Evolutionary conservation across 768 basidiomycete species (phyloP).

Genomic region (Russula ochroleuca): DNA sequence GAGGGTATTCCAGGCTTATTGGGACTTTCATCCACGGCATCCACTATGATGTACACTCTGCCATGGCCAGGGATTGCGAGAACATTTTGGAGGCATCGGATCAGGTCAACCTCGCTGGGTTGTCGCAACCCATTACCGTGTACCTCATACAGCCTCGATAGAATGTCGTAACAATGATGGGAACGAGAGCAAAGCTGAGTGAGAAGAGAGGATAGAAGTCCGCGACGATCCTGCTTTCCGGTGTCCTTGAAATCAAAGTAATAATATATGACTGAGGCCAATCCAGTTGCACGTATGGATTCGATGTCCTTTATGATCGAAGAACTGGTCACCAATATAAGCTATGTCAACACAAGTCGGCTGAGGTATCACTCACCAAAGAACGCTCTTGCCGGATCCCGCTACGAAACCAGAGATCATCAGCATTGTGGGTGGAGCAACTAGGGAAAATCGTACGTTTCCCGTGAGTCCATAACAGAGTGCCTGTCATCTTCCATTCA

Average conservation of each 20-base stretch:
- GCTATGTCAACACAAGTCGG: background rate
- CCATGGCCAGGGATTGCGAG: background rate
- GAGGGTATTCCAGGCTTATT: background rate
- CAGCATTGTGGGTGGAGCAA: background rate
- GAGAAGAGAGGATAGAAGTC: constrained; percentile 1
- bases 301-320: constrained; percentile 8
- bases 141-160: background rate
- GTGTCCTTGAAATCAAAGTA: constrained; percentile 4
- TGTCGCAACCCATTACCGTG: background rate
- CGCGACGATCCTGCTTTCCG: constrained; percentile 1
- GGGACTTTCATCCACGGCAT: constrained; percentile 3
- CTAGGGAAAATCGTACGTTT: background rate
- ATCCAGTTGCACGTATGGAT: background rate
- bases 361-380: background rate
- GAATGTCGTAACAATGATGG: background rate
- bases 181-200: constrained; percentile 1
- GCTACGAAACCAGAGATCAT: background rate
- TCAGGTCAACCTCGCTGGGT: background rate
- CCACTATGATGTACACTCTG: background rate
- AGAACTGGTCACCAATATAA: constrained; percentile 2
- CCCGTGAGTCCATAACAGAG: background rate
- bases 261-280: background rate
- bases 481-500: background rate
- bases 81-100: background rate
- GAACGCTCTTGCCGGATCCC: constrained; percentile 11